phyloP scores from a whole-genome alignment of 495 filamentous ascomycete species.

The Glarea lozoyensis region DNA sequence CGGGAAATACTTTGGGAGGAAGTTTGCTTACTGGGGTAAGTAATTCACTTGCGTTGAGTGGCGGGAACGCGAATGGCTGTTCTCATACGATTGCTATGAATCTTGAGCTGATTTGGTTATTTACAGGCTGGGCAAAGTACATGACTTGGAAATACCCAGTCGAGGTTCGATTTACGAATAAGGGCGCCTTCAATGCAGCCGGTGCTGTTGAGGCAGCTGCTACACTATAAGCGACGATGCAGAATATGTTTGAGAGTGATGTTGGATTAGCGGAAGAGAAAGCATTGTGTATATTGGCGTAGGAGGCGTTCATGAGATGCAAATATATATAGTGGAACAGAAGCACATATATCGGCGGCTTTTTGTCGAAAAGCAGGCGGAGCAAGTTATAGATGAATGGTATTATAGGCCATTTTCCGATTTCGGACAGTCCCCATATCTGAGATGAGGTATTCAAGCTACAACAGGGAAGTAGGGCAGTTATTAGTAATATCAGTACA shows the following conservation, averaged over 20 bases:
- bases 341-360: too few relatives aligned
- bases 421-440: too few relatives aligned
- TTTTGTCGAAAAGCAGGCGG: too few relatives aligned
- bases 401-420: too few relatives aligned
- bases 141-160: slow-evolving; percentile 50
- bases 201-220: slow-evolving; percentile 66
- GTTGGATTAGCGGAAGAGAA: neutral
- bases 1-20: slow-evolving; percentile 87
- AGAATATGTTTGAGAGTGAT: neutral
- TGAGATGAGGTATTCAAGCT: too few relatives aligned
- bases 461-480: too few relatives aligned
- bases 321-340: too few relatives aligned
- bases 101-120: neutral
- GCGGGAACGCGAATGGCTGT: neutral
- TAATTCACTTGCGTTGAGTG: slow-evolving; percentile 9
- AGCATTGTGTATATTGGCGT: neutral
- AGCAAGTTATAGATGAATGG: too few relatives aligned
- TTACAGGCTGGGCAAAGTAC: slow-evolving; percentile 42
- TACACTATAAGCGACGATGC: slow-evolving; percentile 15
- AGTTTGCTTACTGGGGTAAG: slow-evolving; percentile 94
- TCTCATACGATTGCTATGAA: neutral
- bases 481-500: too few relatives aligned
- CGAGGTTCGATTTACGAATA: slow-evolving; percentile 42
- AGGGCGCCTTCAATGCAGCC: slow-evolving; percentile 49
- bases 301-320: too few relatives aligned